phyloP scores from a whole-genome alignment of 2,329 filamentous ascomycete genomes.

The Xylaria sp. region DNA sequence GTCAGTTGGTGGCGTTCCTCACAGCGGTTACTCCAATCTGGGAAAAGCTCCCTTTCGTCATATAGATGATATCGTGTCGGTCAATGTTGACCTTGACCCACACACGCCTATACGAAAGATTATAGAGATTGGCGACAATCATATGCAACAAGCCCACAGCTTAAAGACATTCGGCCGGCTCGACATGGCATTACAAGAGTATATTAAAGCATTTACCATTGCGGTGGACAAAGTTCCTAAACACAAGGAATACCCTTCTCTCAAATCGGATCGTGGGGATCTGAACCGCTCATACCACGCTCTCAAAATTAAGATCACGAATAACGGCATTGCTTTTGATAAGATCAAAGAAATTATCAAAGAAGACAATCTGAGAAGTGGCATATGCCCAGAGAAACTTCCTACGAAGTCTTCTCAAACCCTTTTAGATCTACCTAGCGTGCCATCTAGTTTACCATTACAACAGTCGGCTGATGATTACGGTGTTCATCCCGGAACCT shows the following conservation, averaged over 20 bases:
- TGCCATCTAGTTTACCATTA: conserved; percentile 33
- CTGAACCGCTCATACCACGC: conserved; percentile 59
- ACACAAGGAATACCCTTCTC: conserved; percentile 76
- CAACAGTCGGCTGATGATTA: conserved; percentile 11
- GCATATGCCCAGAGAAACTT: conserved; percentile 60
- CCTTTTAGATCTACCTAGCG: conserved; percentile 35
- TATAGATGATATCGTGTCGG: conserved; percentile 63
- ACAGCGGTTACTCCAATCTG: conserved; percentile 29
- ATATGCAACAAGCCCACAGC: conserved; percentile 69
- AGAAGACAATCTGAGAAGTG: conserved; percentile 70
- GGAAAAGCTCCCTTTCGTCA: conserved; percentile 58
- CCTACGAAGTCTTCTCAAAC: conserved; percentile 26
- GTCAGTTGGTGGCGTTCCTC: conserved; percentile 15
- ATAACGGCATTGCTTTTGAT: conserved; percentile 62
- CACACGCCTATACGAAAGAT: conserved; percentile 64
- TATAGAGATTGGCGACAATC: conserved; percentile 62
- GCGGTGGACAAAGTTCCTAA: conserved; percentile 78
- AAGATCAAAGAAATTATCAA: conserved; percentile 71
- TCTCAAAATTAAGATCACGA: conserved; percentile 62
- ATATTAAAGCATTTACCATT: conserved; percentile 83
- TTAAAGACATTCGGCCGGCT: conserved; percentile 71
- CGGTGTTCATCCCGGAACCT: neutral
- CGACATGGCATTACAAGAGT: conserved; percentile 84
- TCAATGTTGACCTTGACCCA: conserved; percentile 58
- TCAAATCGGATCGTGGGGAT: conserved; percentile 65